Conservation (phyloP, 2,329 filamentous ascomycete species). For the Zasmidium citrigriseum region DNA sequence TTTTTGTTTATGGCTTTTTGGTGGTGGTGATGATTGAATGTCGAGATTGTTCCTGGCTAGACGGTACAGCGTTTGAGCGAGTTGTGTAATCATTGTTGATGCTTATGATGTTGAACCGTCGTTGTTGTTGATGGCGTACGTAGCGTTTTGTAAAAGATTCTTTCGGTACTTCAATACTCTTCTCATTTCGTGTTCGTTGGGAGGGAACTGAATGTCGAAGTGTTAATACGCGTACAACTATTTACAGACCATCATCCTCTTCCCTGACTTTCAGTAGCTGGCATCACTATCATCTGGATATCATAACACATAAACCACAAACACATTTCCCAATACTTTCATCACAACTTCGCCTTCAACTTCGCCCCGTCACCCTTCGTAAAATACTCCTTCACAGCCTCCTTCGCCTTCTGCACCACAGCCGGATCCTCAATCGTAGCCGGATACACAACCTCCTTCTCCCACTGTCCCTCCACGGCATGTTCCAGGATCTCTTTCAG, state of each 20-base stretch:
- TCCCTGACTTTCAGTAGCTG: not conserved
- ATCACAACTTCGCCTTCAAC: slow-evolving; percentile 37
- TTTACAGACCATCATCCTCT: not conserved
- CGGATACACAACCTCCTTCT: slow-evolving; percentile 71
- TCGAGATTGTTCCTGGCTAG: not conserved
- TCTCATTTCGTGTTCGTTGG: not conserved
- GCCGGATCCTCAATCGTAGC: slow-evolving; percentile 81
- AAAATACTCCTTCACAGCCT: slow-evolving; percentile 76
- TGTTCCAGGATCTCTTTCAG: slow-evolving; percentile 83
- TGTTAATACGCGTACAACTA: not conserved
- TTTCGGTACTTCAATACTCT: not conserved
- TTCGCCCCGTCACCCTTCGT: slow-evolving; percentile 37
- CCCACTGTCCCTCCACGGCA: slow-evolving; percentile 70
- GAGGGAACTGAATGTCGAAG: too few species aligned
- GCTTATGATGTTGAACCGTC: not conserved
- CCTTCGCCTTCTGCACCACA: slow-evolving; percentile 73
- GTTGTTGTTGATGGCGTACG: not conserved
- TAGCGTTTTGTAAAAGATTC: not conserved
- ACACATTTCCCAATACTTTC: not conserved
- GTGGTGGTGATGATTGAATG: too few species aligned
- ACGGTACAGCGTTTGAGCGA: slow-evolving; percentile 6
- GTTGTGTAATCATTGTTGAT: not conserved
- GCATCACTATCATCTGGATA: not conserved
- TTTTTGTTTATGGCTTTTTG: not conserved
- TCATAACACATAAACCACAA: slow-evolving; percentile 1